These are phyloP conservation scores for Neurospora cerealis DNA, from an alignment of 495 filamentous ascomycete species.

Conservation along the genomic window DNA sequence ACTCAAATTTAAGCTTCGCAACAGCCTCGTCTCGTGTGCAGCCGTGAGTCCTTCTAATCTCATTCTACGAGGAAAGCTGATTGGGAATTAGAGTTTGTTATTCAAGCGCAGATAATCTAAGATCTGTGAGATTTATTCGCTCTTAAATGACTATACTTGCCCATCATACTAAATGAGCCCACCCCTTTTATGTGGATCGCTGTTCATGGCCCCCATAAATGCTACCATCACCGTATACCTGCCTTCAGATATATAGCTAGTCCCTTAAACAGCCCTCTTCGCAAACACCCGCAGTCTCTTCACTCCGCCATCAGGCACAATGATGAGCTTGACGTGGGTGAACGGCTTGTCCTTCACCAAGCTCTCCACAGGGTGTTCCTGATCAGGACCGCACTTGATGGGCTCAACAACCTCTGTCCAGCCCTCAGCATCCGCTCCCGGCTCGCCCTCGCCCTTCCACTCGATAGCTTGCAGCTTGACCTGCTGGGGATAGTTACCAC, in stretches of 20 bases:
- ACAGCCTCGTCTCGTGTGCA: background rate
- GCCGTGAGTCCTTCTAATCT: background rate
- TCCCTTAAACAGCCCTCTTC: slow-evolving; percentile 39
- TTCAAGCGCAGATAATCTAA: background rate
- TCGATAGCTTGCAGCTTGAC: slow-evolving; percentile 60
- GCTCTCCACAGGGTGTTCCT: slow-evolving; percentile 62
- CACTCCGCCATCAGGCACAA: slow-evolving; percentile 86
- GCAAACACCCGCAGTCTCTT: slow-evolving; percentile 79
- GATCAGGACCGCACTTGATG: slow-evolving; percentile 67
- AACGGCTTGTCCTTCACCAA: slow-evolving; percentile 46
- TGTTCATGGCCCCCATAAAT: background rate
- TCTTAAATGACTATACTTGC: background rate
- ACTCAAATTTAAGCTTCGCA: background rate
- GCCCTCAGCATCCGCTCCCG: slow-evolving; percentile 46
- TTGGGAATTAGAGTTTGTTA: background rate
- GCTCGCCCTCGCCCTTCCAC: slow-evolving; percentile 43
- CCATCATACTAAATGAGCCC: background rate
- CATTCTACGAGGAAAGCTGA: background rate
- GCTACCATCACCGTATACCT: background rate
- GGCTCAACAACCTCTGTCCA: slow-evolving; percentile 63
- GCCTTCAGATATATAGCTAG: background rate
- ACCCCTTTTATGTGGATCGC: background rate
- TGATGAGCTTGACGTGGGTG: slow-evolving; percentile 78
- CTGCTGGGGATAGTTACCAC: slow-evolving; percentile 80
- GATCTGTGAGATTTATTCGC: background rate